phyloP scores from a whole-genome alignment of 1,284 basidiomycete species.

The Sanghuangporus sanghuang region DNA sequence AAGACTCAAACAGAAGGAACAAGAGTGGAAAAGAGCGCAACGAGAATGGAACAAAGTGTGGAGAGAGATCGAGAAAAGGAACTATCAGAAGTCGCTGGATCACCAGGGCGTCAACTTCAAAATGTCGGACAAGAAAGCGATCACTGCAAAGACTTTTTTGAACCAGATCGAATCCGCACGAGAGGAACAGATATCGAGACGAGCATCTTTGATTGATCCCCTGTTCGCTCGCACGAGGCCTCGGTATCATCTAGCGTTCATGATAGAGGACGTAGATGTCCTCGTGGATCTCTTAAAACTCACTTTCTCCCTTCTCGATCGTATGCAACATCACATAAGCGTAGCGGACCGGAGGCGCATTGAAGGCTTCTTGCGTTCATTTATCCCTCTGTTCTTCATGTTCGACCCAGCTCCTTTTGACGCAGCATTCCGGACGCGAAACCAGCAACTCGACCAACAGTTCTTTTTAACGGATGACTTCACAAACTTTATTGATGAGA shows the following conservation, averaged over 20 bases:
- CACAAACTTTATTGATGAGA: conserved; percentile 32
- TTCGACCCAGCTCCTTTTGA: conserved; percentile 70
- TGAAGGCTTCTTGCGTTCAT: conserved; percentile 79
- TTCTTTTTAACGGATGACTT: conserved; percentile 18
- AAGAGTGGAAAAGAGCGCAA: conserved; percentile 99
- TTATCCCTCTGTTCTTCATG: conserved; percentile 71
- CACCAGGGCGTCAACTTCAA: conserved; percentile 94
- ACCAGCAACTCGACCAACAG: conserved; percentile 2
- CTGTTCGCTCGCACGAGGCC: conserved; percentile 66
- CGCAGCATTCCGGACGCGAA: conserved; percentile 48
- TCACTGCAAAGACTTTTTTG: conserved; percentile 80
- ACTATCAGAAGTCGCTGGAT: conserved; percentile 91
- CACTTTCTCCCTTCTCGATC: conserved; percentile 87
- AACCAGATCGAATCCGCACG: conserved; percentile 86
- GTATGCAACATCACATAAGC: conserved; percentile 72
- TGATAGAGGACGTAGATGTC: conserved; percentile 71
- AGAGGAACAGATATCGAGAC: conserved; percentile 80
- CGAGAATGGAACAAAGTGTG: conserved; percentile 99
- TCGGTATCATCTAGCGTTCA: conserved; percentile 78
- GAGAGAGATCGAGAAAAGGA: conserved; percentile 93
- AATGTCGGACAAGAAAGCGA: conserved; percentile 86
- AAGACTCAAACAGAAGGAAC: conserved; percentile 93
- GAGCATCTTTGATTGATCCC: conserved; percentile 73
- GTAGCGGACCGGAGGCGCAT: conserved; percentile 75
- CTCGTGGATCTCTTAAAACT: conserved; percentile 88